Conservation (phyloP, 257 asterid genomes). For the Rubia yunnanensis region DNA sequence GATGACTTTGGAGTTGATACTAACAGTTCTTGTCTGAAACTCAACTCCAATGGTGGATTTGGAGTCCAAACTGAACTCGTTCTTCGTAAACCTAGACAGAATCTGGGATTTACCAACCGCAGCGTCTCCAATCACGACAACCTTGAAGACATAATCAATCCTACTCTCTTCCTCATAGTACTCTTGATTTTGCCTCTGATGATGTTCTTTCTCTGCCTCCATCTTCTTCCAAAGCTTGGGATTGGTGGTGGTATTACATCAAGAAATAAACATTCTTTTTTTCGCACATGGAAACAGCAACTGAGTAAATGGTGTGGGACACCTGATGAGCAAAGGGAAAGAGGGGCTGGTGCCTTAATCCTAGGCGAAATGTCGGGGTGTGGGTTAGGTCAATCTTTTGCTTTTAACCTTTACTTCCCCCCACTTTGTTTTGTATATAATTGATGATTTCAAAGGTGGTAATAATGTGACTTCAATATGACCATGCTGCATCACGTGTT, state of each 20-base stretch:
- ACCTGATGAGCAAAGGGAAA: neutral
- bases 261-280: neutral
- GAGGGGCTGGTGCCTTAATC: conserved; percentile 12
- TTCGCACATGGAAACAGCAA: neutral
- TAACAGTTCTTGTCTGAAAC: conserved; percentile 60
- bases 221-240: neutral
- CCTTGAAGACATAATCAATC: conserved; percentile 64
- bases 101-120: conserved; percentile 81
- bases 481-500: no score
- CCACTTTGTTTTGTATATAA: neutral
- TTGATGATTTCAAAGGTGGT: no score
- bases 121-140: conserved; percentile 79
- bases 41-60: conserved; percentile 81
- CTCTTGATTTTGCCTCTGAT: neutral
- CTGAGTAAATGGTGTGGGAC: neutral
- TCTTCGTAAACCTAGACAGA: conserved; percentile 60
- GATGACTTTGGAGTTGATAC: conserved; percentile 47
- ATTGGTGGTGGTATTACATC: neutral
- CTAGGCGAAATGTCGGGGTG: conserved; percentile 31
- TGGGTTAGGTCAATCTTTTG: neutral
- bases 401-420: neutral
- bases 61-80: conserved; percentile 60
- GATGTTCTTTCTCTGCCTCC: neutral
- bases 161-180: conserved; percentile 12
- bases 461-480: no score